These are phyloP conservation scores for Entomortierella lignicola DNA, from an alignment of 192 early-diverging fungal species.

Conservation along the genomic window DNA sequence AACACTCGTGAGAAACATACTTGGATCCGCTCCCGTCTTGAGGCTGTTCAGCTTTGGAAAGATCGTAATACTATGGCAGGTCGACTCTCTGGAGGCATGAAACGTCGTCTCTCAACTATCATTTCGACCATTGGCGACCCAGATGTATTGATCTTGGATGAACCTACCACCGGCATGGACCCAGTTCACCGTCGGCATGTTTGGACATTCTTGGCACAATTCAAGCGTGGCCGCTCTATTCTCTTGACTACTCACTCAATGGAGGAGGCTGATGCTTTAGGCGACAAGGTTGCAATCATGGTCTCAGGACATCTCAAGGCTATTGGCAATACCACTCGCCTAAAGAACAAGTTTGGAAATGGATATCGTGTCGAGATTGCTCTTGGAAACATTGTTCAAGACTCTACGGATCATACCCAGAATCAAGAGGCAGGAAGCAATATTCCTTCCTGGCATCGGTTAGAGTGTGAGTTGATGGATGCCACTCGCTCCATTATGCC, in stretches of 20 bases:
- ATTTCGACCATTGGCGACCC: constrained; percentile 84
- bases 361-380: constrained; percentile 81
- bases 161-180: constrained; percentile 77
- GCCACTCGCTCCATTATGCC: constrained; percentile 46
- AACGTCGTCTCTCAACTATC: constrained; percentile 74
- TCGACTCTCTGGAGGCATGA: constrained; percentile 81
- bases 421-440: neutral
- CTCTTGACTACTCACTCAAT: constrained; percentile 80
- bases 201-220: constrained; percentile 81
- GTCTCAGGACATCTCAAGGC: constrained; percentile 70
- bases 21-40: constrained; percentile 62
- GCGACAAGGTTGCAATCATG: constrained; percentile 75
- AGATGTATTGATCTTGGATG: constrained; percentile 67
- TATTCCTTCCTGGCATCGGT: constrained; percentile 51
- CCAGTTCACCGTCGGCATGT: constrained; percentile 85
- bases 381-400: constrained; percentile 42
- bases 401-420: neutral
- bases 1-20: constrained; percentile 47
- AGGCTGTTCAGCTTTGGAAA: constrained; percentile 74
- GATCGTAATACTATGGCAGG: constrained; percentile 71
- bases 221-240: constrained; percentile 77
- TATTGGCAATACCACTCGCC: constrained; percentile 68
- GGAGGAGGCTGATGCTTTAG: constrained; percentile 75
- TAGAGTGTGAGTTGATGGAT: constrained; percentile 49
- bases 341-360: constrained; percentile 79